phyloP scores from a whole-genome alignment of 2,329 filamentous ascomycete species.

The Ceratocystis cacaofunesta region DNA sequence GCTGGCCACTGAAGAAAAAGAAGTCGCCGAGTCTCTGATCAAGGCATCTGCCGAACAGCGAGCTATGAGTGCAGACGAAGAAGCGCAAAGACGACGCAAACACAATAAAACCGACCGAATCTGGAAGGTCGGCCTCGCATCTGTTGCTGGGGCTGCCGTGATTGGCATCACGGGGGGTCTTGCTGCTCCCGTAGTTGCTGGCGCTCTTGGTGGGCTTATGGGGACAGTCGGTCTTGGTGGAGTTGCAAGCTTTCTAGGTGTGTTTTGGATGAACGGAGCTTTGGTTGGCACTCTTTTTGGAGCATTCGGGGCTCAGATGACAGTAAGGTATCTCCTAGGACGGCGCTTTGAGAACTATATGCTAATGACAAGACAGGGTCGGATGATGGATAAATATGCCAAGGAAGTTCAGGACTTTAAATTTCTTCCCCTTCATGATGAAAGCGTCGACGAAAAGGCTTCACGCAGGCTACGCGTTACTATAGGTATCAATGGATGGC shows the following conservation, averaged over 20 bases:
- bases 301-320: constrained; percentile 69
- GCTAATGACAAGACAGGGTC: constrained; percentile 33
- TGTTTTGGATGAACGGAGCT: constrained; percentile 73
- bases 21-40: constrained; percentile 61
- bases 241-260: constrained; percentile 71
- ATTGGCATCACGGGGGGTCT: constrained; percentile 86
- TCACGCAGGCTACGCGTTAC: constrained; percentile 52
- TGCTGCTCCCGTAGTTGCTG: constrained; percentile 77
- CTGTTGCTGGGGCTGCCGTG: constrained; percentile 72
- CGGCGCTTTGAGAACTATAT: not conserved
- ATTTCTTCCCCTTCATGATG: constrained; percentile 55
- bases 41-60: constrained; percentile 41
- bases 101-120: constrained; percentile 55
- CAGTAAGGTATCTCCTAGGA: constrained; percentile 25
- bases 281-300: constrained; percentile 80
- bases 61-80: constrained; percentile 56
- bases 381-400: constrained; percentile 79
- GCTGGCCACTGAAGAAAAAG: constrained; percentile 54
- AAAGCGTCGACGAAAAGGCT: not conserved
- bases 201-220: constrained; percentile 69
- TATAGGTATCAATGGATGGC: constrained; percentile 78
- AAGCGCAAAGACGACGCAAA: constrained; percentile 57
- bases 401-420: constrained; percentile 68
- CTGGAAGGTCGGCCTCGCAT: constrained; percentile 85
- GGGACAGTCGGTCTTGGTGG: constrained; percentile 73